These are phyloP conservation scores for Rhypophila decipiens DNA, from an alignment of 495 filamentous ascomycete species.

Conservation along the genomic window DNA sequence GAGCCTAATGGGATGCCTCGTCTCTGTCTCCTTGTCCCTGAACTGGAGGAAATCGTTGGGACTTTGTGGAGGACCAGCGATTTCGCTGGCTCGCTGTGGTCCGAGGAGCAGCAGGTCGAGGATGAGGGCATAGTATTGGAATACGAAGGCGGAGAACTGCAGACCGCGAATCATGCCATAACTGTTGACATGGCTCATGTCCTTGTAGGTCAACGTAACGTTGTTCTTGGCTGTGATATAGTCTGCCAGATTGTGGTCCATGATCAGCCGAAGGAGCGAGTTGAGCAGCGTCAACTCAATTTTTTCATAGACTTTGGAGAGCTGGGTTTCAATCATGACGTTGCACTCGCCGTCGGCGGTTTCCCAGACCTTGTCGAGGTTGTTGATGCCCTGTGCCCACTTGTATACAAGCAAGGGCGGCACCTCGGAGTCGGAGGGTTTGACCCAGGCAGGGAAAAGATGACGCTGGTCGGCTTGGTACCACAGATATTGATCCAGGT, in stretches of 20 bases:
- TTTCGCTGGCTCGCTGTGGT: slow-evolving; percentile 89
- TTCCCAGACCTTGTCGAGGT: slow-evolving; percentile 96
- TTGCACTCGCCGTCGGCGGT: slow-evolving; percentile 94
- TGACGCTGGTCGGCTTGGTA: slow-evolving; percentile 98
- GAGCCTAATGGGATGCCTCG: slow-evolving; percentile 86
- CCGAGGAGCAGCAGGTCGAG: slow-evolving; percentile 91
- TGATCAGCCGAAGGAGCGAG: slow-evolving; percentile 86
- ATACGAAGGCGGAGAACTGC: slow-evolving; percentile 97
- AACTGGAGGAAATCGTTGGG: slow-evolving; percentile 99
- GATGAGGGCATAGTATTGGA: slow-evolving; percentile 97
- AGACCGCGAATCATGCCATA: slow-evolving; percentile 97
- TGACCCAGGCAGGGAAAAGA: slow-evolving; percentile 98
- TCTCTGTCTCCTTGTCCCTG: slow-evolving; percentile 83
- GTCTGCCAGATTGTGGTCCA: slow-evolving; percentile 99
- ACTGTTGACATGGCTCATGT: slow-evolving; percentile 99
- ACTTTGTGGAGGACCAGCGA: slow-evolving; percentile 91
- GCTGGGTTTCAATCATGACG: slow-evolving; percentile 96
- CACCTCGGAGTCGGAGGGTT: slow-evolving; percentile 97
- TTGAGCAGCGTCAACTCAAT: slow-evolving; percentile 96
- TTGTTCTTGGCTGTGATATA: slow-evolving; percentile 99
- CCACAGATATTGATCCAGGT: slow-evolving; percentile 98
- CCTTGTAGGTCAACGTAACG: slow-evolving; percentile 97
- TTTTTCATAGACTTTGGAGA: slow-evolving; percentile 99
- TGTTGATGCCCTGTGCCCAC: slow-evolving; percentile 99
- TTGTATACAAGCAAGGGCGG: slow-evolving; percentile 97